These are phyloP conservation scores for Elaeis oleifera DNA, from an alignment of 202 grass and related monocot species.

Conservation along the genomic window DNA sequence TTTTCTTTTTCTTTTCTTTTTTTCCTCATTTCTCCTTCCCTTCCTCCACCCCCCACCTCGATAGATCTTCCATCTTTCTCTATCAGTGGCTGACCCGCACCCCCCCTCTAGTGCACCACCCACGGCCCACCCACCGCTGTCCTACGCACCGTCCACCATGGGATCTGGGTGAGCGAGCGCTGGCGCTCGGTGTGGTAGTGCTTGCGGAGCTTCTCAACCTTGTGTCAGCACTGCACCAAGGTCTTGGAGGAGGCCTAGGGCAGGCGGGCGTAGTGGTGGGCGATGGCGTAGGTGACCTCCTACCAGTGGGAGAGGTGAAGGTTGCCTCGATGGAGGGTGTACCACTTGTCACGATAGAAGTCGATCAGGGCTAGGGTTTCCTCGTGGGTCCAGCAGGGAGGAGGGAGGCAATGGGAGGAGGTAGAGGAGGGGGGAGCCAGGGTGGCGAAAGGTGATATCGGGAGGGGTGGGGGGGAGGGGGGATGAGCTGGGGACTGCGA, in stretches of 20 bases:
- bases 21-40: too few species aligned
- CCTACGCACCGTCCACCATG: too few species aligned
- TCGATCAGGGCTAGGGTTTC: slow-evolving; percentile 14
- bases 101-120: too few species aligned
- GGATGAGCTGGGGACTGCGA: neutral
- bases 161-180: neutral
- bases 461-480: neutral
- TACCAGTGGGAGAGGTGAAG: slow-evolving; percentile 8
- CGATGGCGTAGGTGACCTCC: slow-evolving; percentile 12
- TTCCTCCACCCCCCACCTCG: too few species aligned
- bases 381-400: slow-evolving; percentile 15
- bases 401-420: slow-evolving; percentile 4
- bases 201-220: slow-evolving; percentile 21
- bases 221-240: slow-evolving; percentile 13
- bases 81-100: too few species aligned
- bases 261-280: neutral
- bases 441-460: neutral
- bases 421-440: neutral
- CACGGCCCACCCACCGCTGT: too few species aligned
- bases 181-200: slow-evolving; percentile 8
- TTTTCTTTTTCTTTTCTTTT: too few species aligned
- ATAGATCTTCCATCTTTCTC: too few species aligned
- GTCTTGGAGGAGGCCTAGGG: neutral
- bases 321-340: slow-evolving; percentile 5
- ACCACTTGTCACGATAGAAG: slow-evolving; percentile 19